Evolutionary conservation across 1,284 basidiomycete genomes (phyloP).

Genomic region (Cryptococcus sp.): DNA sequence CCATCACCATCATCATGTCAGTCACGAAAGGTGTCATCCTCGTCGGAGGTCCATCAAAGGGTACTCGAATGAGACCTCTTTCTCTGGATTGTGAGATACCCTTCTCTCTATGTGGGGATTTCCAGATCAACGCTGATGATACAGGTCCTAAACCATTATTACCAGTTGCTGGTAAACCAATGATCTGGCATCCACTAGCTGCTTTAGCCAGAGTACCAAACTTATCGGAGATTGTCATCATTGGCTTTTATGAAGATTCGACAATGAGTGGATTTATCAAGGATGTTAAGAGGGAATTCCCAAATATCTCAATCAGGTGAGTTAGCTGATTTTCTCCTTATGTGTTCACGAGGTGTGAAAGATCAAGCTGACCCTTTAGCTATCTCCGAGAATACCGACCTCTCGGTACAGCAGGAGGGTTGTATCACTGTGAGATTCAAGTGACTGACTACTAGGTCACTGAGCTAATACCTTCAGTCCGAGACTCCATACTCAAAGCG

Average conservation of each 20-base stretch:
- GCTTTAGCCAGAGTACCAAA: slow-evolving; percentile 50
- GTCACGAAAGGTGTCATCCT: slow-evolving; percentile 46
- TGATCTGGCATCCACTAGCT: slow-evolving; percentile 53
- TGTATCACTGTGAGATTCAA: slow-evolving; percentile 41
- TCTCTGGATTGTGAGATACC: slow-evolving; percentile 48
- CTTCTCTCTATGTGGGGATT: background rate
- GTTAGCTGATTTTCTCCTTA: slow-evolving; percentile 1
- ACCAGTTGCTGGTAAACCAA: slow-evolving; percentile 51
- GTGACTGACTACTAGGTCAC: background rate
- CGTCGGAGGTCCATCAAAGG: slow-evolving; percentile 46
- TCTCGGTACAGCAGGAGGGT: slow-evolving; percentile 52
- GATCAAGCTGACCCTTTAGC: slow-evolving; percentile 15
- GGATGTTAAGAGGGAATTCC: slow-evolving; percentile 51
- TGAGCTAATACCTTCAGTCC: slow-evolving; percentile 37
- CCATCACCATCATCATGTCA: slow-evolving; percentile 19
- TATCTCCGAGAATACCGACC: slow-evolving; percentile 53
- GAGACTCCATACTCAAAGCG: slow-evolving; percentile 51
- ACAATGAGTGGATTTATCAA: slow-evolving; percentile 51
- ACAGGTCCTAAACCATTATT: slow-evolving; percentile 50
- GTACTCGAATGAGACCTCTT: slow-evolving; percentile 52
- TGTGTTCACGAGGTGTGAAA: background rate
- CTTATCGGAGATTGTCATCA: slow-evolving; percentile 51
- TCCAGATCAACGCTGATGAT: slow-evolving; percentile 3
- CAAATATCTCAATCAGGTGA: slow-evolving; percentile 48
- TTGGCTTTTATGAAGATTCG: slow-evolving; percentile 54